Evolutionary conservation across 306 rosid species (phyloP).

Genomic region (Cucumis cinereus): DNA sequence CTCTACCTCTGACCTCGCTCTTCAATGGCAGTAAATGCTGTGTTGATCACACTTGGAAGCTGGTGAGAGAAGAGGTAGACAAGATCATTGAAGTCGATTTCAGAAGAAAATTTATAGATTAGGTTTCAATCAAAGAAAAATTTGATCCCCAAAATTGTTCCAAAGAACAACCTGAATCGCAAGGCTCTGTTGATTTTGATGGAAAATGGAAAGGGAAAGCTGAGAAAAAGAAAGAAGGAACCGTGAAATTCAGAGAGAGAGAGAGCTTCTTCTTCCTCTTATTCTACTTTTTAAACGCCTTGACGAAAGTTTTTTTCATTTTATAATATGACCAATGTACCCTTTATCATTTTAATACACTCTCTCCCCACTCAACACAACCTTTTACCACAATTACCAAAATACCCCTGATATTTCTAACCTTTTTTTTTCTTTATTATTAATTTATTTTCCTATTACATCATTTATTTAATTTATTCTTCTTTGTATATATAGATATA

Average conservation of each 20-base stretch:
- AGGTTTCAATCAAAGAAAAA: background rate
- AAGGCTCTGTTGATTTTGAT: background rate
- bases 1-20: slow-evolving; percentile 22
- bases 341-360: background rate
- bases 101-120: background rate
- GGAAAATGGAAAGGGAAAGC: background rate
- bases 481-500: too few species aligned
- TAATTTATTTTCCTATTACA: background rate
- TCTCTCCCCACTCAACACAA: background rate
- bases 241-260: background rate
- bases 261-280: slow-evolving; percentile 4
- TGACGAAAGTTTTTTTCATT: background rate
- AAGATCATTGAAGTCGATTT: background rate
- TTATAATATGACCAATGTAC: background rate
- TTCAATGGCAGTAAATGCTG: slow-evolving; percentile 14
- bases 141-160: background rate
- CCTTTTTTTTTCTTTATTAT: background rate
- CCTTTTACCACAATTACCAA: background rate
- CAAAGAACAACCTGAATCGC: background rate
- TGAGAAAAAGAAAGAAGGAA: background rate
- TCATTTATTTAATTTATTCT: background rate
- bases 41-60: slow-evolving; percentile 3
- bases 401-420: background rate
- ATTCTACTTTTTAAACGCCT: background rate
- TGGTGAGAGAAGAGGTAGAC: background rate